A percentile compares a stretch with the other conserved stretches of the same genome.
phyloP scores from a whole-genome alignment of 345 rosid species.

The Turritis glabra region DNA sequence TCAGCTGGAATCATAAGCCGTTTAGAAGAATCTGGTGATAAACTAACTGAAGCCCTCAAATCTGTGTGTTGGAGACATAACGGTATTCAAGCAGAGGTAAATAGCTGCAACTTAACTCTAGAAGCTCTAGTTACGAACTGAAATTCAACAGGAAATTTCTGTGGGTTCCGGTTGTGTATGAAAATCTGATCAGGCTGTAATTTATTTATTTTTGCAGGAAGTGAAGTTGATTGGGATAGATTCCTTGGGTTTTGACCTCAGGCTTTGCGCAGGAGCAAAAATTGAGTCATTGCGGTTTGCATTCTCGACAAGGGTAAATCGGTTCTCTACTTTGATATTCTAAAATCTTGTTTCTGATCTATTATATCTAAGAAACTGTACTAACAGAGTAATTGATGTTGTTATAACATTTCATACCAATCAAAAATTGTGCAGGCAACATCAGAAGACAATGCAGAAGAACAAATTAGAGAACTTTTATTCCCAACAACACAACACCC shows the following conservation, averaged over 20 bases:
- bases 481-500: slow-evolving; percentile 52
- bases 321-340: background rate
- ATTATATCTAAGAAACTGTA: background rate
- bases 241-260: slow-evolving; percentile 78
- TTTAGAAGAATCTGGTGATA: slow-evolving; percentile 70
- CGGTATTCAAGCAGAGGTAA: slow-evolving; percentile 92
- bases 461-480: slow-evolving; percentile 66
- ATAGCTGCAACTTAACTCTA: background rate
- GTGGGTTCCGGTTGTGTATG: background rate
- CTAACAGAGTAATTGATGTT: background rate
- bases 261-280: slow-evolving; percentile 85
- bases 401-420: background rate
- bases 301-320: slow-evolving; percentile 66
- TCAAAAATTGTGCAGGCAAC: slow-evolving; percentile 59
- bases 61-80: slow-evolving; percentile 83
- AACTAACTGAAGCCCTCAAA: slow-evolving; percentile 60
- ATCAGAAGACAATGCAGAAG: slow-evolving; percentile 77
- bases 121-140: background rate
- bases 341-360: background rate
- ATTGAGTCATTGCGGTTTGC: slow-evolving; percentile 77
- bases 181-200: background rate
- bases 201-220: slow-evolving; percentile 51
- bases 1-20: slow-evolving; percentile 68
- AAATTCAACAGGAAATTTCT: background rate
- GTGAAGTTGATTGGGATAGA: slow-evolving; percentile 64